phyloP scores from a whole-genome alignment of 495 filamentous ascomycete genomes.

The Chlorociboria aeruginascens region DNA sequence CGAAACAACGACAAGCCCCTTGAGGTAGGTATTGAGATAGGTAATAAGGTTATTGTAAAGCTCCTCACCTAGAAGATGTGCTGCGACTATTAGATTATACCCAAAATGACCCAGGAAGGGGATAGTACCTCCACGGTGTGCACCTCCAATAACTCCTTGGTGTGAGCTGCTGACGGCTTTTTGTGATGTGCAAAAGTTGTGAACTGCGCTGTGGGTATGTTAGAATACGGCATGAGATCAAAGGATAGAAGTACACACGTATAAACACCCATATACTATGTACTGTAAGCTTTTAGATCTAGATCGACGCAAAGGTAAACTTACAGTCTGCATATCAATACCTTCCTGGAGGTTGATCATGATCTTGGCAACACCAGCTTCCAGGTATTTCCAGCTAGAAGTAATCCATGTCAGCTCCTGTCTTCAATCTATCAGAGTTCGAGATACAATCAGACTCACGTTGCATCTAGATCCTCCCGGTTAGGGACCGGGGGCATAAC shows the following conservation, averaged over 20 bases:
- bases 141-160: constrained; percentile 33
- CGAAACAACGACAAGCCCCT: constrained; percentile 51
- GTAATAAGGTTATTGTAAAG: constrained; percentile 82
- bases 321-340: constrained; percentile 79
- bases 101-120: constrained; percentile 18
- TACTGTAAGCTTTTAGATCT: constrained; percentile 1
- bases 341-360: constrained; percentile 87
- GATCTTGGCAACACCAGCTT: constrained; percentile 76
- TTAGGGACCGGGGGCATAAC: constrained; percentile 43
- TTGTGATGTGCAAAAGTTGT: constrained; percentile 98
- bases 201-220: constrained; percentile 58
- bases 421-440: constrained; percentile 35
- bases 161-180: constrained; percentile 54
- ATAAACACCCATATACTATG: constrained; percentile 93
- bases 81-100: constrained; percentile 21
- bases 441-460: constrained; percentile 44
- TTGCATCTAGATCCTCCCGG: constrained; percentile 73
- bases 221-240: constrained; percentile 10
- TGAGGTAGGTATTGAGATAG: constrained; percentile 71
- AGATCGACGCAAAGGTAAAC: constrained; percentile 20
- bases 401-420: constrained; percentile 15
- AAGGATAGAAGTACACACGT: constrained; percentile 45
- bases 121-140: constrained; percentile 64
- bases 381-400: constrained; percentile 75
- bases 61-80: constrained; percentile 90